Conservation (phyloP, 768 basidiomycete genomes). For the Pulveroboletus sp. region DNA sequence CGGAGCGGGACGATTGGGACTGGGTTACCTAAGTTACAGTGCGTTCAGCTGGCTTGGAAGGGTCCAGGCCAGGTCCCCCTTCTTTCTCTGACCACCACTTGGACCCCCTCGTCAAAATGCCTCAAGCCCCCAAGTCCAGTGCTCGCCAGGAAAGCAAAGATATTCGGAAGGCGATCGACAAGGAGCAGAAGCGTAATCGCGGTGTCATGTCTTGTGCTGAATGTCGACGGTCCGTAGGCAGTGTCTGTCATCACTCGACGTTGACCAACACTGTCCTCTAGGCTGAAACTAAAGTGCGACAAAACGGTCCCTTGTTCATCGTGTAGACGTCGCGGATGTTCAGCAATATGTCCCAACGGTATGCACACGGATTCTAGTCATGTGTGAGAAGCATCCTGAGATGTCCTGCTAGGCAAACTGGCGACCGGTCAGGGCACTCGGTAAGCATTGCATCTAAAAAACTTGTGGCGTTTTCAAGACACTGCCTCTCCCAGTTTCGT, state of each 20-base stretch:
- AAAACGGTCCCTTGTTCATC: conserved; percentile 58
- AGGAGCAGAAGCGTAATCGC: conserved; percentile 63
- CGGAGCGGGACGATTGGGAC: too few species aligned
- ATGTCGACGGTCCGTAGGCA: conserved; percentile 50
- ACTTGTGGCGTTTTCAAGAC: background rate
- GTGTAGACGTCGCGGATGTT: conserved; percentile 72
- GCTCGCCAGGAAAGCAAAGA: conserved; percentile 31
- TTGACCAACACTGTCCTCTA: conserved; percentile 19
- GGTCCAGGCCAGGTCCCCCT: background rate
- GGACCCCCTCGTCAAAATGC: conserved; percentile 37
- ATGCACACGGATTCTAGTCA: background rate
- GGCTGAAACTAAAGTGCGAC: conserved; percentile 72
- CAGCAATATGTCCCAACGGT: conserved; percentile 75
- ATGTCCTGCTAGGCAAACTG: conserved; percentile 44
- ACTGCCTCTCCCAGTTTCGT: conserved; percentile 48
- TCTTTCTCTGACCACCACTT: background rate
- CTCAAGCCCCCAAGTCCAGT: conserved; percentile 49
- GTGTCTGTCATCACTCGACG: background rate
- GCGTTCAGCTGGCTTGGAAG: too few species aligned
- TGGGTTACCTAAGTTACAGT: too few species aligned
- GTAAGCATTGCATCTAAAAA: conserved; percentile 33
- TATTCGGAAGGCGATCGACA: conserved; percentile 53
- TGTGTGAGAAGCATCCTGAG: background rate
- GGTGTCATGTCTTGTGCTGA: conserved; percentile 58
- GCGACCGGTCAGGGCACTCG: conserved; percentile 78